Evolutionary conservation across 441 rosid species (phyloP).

Genomic region (Pelargonium australe): DNA sequence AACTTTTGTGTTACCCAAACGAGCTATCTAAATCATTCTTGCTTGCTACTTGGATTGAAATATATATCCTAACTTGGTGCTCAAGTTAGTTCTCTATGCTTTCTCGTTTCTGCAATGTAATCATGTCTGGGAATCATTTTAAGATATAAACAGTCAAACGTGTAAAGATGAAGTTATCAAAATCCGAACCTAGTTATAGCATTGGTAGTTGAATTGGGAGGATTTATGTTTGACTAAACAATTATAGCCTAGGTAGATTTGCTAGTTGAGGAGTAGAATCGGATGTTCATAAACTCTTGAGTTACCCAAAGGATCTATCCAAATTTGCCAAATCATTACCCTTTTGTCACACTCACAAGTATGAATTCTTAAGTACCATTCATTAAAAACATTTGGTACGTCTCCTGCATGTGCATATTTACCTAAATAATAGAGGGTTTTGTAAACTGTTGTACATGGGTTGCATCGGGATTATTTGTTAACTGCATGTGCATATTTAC

Average conservation of each 20-base stretch:
- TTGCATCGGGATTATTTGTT: too few species aligned
- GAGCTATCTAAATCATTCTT: not conserved
- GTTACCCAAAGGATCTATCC: not conserved
- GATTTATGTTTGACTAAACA: not conserved
- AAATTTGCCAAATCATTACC: not conserved
- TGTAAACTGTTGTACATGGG: too few species aligned
- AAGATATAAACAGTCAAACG: too few species aligned
- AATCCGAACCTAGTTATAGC: too few species aligned
- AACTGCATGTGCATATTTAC: too few species aligned
- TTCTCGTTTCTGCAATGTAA: not conserved
- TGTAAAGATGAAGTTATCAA: not conserved
- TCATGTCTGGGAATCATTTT: not conserved
- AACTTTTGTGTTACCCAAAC: not conserved
- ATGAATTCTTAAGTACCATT: not conserved
- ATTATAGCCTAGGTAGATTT: not conserved
- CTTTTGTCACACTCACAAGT: not conserved
- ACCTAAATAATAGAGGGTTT: too few species aligned
- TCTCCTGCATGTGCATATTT: not conserved
- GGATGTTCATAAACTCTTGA: not conserved
- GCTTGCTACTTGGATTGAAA: not conserved
- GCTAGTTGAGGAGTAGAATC: not conserved
- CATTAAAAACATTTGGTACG: not conserved
- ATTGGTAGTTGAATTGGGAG: not conserved
- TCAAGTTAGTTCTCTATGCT: constrained; percentile 2
- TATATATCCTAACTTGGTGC: not conserved